Base-by-base conservation (phyloP, 257 asterid species). In the Orobanche coerulescens region DNA sequence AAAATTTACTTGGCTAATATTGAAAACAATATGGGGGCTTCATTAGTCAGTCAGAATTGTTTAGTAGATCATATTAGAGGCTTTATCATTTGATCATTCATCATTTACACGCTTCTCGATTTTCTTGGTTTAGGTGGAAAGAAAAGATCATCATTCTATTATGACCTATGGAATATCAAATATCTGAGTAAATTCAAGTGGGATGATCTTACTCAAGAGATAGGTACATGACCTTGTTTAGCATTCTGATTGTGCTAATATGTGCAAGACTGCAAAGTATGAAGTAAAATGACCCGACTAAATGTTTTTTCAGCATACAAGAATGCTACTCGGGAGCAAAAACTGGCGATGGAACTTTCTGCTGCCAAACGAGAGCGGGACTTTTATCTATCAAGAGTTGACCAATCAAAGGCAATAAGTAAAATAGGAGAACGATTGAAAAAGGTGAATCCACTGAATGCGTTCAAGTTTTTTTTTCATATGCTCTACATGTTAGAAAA, bases 121-220 rank as follows among this genome's bases (percentile, higher is more conserved):
- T 39, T 47, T 47, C 4, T 66, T 58, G 70, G 59, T 61, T 42
- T 71, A 93, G 98, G 98, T 75, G 98, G 97, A 67, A 81, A 57
- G 82, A 93, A 89, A 76, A 80, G 89, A 75, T 89, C 97, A 52
- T 12, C 83, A 42, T 89, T 92, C 76, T 83, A 86, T 66, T 93
- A 89, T 30, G 98, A 93, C 66, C 64, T 86, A 33, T 93, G 98
- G 97, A 93, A 93, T 75, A 82, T 93, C 80, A 93, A 93, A 70
- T 93, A 93, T 76, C 74, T 89, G 78, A 86, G 97, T 68, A 93
- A 93, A 78, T 84, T 93, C 79, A 93, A 86, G 83, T 93, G 98
- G 97, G 97, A 93, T 58, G 94, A 93, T 80, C 95, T 89, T 70
- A 86, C 87, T 4, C 94, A 75, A 61, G 98, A 89, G 73, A 84